Conservation (phyloP, 257 asterid genomes). For the Solanum medicagineum region DNA sequence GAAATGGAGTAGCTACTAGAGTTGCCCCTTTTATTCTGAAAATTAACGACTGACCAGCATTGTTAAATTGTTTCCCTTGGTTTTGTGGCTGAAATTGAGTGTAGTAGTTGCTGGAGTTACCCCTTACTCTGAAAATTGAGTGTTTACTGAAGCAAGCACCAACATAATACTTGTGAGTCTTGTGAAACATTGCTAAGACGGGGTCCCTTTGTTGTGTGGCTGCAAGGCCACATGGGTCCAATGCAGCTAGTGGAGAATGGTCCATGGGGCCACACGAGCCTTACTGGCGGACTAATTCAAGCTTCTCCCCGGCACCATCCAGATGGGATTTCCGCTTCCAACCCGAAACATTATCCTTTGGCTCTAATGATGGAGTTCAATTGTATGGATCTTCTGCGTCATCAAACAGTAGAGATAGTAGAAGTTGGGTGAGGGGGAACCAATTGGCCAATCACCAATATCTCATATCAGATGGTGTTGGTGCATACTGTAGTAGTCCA, state of each 20-base stretch:
- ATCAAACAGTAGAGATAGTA: constrained; percentile 84
- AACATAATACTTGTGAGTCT: constrained; percentile 19
- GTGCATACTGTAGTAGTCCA: constrained; percentile 73
- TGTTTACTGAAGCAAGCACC: constrained; percentile 7
- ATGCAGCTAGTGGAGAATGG: constrained; percentile 81
- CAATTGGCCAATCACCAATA: constrained; percentile 46
- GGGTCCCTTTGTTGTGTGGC: constrained; percentile 99
- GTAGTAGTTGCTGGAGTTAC: neutral
- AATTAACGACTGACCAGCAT: constrained; percentile 2
- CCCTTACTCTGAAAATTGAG: neutral
- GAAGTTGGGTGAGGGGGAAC: constrained; percentile 82
- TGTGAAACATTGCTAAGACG: constrained; percentile 85
- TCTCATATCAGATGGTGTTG: constrained; percentile 57
- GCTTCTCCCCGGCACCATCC: constrained; percentile 93
- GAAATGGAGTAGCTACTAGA: neutral
- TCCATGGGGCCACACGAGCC: constrained; percentile 94
- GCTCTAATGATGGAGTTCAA: constrained; percentile 77
- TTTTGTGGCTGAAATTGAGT: constrained; percentile 75
- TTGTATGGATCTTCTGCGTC: constrained; percentile 76
- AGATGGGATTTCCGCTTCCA: constrained; percentile 82
- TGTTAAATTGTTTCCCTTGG: constrained; percentile 92
- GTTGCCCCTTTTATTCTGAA: neutral
- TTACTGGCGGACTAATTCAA: constrained; percentile 86
- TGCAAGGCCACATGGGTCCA: constrained; percentile 99
- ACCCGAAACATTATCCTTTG: constrained; percentile 64